A percentile compares a stretch with the other conserved stretches of the same genome.
Evolutionary conservation across 768 basidiomycete genomes (phyloP).

Genomic region (Leucosporidium creatinivorum): DNA sequence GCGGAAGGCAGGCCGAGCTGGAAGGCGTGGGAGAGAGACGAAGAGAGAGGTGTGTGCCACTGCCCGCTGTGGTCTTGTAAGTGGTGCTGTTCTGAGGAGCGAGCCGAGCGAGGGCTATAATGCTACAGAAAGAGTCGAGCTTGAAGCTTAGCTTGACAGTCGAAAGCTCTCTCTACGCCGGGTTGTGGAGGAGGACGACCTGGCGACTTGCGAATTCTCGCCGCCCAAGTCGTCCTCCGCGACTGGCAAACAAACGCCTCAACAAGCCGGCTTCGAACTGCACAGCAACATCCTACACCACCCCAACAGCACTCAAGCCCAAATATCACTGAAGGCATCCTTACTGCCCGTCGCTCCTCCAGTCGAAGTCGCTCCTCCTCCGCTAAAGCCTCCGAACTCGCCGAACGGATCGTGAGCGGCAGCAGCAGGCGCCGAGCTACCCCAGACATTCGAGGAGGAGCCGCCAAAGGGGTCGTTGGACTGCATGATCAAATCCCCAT

Average conservation of each 20-base stretch:
- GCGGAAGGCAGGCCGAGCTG: not conserved
- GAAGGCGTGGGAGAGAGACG: not conserved
- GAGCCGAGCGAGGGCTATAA: not conserved
- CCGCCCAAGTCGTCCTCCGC: not conserved
- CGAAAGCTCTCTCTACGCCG: too few species aligned
- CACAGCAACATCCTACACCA: not conserved
- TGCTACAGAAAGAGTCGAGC: not conserved
- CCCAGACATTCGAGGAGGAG: not conserved
- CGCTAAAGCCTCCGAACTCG: not conserved
- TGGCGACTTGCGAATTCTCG: not conserved
- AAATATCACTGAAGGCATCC: conserved; percentile 6
- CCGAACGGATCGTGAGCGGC: not conserved
- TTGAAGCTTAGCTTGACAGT: not conserved
- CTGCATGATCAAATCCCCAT: not conserved
- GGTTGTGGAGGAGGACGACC: not conserved
- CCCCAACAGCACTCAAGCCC: not conserved
- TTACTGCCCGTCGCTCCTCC: not conserved
- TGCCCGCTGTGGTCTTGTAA: too few species aligned
- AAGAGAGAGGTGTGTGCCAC: not conserved
- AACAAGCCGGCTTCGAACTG: not conserved
- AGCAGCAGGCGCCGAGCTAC: not conserved
- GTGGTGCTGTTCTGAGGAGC: not conserved
- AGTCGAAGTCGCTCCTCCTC: not conserved
- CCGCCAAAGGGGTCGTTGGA: not conserved
- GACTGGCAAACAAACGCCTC: too few species aligned